Evolutionary conservation across 495 filamentous ascomycete species (phyloP).

Genomic region (Penicillium mononematosum): DNA sequence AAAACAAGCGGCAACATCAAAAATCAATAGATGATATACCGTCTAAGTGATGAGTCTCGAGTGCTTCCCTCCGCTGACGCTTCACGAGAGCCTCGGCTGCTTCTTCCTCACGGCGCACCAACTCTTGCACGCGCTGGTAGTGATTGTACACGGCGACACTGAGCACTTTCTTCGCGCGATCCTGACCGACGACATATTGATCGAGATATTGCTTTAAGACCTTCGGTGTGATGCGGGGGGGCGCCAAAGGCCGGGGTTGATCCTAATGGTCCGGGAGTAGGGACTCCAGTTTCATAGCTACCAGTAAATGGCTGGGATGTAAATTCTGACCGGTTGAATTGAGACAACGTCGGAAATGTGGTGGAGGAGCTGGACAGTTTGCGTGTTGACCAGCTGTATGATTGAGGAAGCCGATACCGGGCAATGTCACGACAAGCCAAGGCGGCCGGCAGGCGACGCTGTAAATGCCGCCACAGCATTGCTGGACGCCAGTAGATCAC

Average conservation of each 20-base stretch:
- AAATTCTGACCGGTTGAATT: constrained; percentile 64
- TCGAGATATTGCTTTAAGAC: constrained; percentile 88
- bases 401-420: constrained; percentile 19
- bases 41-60: constrained; percentile 53
- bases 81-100: constrained; percentile 61
- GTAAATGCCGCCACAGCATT: constrained; percentile 27
- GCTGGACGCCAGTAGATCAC: constrained; percentile 2
- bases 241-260: constrained; percentile 61
- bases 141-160: constrained; percentile 97
- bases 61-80: constrained; percentile 47
- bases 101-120: constrained; percentile 73
- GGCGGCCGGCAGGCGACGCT: constrained; percentile 21
- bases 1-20: background rate
- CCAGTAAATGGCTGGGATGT: constrained; percentile 65
- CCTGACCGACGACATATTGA: constrained; percentile 93
- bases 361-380: constrained; percentile 33
- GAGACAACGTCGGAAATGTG: constrained; percentile 44
- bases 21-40: constrained; percentile 39
- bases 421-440: constrained; percentile 16
- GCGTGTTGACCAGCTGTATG: constrained; percentile 14
- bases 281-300: constrained; percentile 70
- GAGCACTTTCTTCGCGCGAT: constrained; percentile 91
- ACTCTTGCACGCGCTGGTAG: constrained; percentile 82
- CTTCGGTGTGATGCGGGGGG: constrained; percentile 73
- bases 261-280: constrained; percentile 57